Conservation (phyloP, 352 stramenopile species). For the Pythium apleroticum region DNA sequence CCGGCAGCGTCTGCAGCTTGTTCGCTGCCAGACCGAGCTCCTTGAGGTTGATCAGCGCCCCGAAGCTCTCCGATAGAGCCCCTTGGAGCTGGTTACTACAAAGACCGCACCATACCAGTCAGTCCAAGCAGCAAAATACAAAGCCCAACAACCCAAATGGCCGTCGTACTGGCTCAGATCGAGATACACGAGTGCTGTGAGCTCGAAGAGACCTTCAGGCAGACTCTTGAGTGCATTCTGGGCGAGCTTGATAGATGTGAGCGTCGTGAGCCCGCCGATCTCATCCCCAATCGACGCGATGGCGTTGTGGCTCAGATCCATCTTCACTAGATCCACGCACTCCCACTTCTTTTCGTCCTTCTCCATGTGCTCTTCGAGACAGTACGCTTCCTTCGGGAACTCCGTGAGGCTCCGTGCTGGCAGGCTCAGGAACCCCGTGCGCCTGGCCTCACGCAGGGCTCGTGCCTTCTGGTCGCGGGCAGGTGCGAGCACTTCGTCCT, state of each 20-base stretch:
- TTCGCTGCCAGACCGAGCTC: conserved; percentile 65
- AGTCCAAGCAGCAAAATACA: background rate
- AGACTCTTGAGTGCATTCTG: conserved; percentile 65
- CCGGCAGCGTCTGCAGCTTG: conserved; percentile 54
- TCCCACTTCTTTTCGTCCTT: conserved; percentile 88
- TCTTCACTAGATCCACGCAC: conserved; percentile 78
- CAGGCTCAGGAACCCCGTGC: conserved; percentile 59
- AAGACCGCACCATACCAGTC: background rate
- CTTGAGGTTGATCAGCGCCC: conserved; percentile 50
- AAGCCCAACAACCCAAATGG: background rate
- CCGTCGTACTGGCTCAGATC: conserved; percentile 65
- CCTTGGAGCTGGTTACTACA: conserved; percentile 62
- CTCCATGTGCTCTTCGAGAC: conserved; percentile 77
- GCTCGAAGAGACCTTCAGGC: conserved; percentile 64
- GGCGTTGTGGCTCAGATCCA: conserved; percentile 80
- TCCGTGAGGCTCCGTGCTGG: conserved; percentile 50
- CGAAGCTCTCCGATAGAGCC: conserved; percentile 54
- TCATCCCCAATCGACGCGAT: conserved; percentile 58
- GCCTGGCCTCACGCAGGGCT: conserved; percentile 63
- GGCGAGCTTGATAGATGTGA: conserved; percentile 66
- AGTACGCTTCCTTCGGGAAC: conserved; percentile 72
- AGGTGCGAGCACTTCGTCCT: conserved; percentile 59
- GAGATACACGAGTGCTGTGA: conserved; percentile 59
- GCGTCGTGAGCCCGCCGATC: conserved; percentile 45
- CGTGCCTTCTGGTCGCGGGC: conserved; percentile 51